Percentiles rank a stretch among this genome's conserved stretches.
Evolutionary conservation across 495 filamentous ascomycete genomes (phyloP).

Genomic region (Schizothecium vesticola): DNA sequence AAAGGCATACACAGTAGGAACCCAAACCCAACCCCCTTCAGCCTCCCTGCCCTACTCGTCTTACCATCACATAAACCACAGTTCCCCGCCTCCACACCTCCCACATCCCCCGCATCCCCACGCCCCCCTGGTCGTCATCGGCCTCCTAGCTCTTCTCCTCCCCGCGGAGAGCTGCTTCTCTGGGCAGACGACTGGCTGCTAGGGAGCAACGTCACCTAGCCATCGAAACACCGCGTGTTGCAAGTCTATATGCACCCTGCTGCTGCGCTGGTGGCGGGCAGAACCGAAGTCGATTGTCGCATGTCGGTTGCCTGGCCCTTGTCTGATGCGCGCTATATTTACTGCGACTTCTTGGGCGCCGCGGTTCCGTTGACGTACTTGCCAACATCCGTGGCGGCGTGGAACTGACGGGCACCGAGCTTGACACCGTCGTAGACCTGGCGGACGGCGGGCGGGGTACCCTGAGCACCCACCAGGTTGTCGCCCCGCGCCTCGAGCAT

Average conservation of each 20-base stretch:
- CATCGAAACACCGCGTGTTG: background rate
- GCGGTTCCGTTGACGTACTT: conserved; percentile 57
- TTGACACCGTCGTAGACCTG: conserved; percentile 82
- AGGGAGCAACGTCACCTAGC: background rate
- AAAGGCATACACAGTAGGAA: background rate
- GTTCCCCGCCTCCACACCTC: background rate
- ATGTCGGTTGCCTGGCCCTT: background rate
- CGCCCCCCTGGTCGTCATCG: background rate
- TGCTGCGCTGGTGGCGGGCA: background rate
- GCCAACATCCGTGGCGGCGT: conserved; percentile 71
- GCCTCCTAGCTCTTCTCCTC: background rate
- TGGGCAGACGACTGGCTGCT: background rate
- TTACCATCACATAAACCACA: background rate
- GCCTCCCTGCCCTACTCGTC: background rate
- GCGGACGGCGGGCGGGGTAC: conserved; percentile 75
- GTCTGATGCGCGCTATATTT: conserved; percentile 8
- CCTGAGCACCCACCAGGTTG: conserved; percentile 75
- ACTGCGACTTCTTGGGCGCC: conserved; percentile 49
- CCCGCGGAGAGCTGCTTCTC: background rate
- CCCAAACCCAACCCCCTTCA: background rate
- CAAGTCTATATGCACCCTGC: background rate
- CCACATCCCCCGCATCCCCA: background rate
- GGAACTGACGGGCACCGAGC: conserved; percentile 61
- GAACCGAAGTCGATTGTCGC: background rate
- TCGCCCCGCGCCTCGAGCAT: conserved; percentile 71